Percentiles rank a stretch among this genome's conserved stretches.
Evolutionary conservation across 2,329 filamentous ascomycete species (phyloP).

Genomic region (Fusarium pseudoanthophilum): DNA sequence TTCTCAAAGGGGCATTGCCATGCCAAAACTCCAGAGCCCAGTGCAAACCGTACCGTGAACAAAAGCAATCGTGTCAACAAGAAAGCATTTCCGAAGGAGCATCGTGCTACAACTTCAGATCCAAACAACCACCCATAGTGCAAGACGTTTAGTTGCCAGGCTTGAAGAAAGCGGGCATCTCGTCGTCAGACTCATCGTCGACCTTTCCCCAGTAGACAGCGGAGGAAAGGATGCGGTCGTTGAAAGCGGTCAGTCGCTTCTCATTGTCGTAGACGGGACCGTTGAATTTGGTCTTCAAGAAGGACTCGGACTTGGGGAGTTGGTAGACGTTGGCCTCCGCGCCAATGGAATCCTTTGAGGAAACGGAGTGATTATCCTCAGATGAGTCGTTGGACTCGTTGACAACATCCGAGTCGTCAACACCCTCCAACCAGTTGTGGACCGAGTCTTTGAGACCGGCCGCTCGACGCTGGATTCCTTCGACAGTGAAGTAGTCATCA

Average conservation of each 20-base stretch:
- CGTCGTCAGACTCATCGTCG: not conserved
- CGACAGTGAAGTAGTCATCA: fast-evolving
- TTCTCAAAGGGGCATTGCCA: not conserved
- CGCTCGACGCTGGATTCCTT: fast-evolving
- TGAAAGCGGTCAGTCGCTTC: not conserved
- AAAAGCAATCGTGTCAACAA: fast-evolving
- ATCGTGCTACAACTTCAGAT: not conserved
- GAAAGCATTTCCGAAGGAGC: not conserved
- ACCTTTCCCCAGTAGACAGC: not conserved
- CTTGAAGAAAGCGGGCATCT: not conserved
- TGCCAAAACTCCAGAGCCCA: not conserved
- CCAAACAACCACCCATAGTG: fast-evolving
- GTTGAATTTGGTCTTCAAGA: not conserved
- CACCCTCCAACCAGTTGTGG: not conserved
- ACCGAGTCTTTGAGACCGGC: fast-evolving
- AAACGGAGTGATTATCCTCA: not conserved
- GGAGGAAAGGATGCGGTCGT: not conserved
- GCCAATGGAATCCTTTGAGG: not conserved
- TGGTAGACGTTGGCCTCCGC: not conserved
- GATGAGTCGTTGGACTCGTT: not conserved
- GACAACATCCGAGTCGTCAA: not conserved
- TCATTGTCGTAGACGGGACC: not conserved
- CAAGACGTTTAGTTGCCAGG: not conserved
- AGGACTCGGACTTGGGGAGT: not conserved
- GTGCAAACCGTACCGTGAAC: not conserved